phyloP scores from a whole-genome alignment of 768 basidiomycete genomes.

The Gloeostereum incarnatum region DNA sequence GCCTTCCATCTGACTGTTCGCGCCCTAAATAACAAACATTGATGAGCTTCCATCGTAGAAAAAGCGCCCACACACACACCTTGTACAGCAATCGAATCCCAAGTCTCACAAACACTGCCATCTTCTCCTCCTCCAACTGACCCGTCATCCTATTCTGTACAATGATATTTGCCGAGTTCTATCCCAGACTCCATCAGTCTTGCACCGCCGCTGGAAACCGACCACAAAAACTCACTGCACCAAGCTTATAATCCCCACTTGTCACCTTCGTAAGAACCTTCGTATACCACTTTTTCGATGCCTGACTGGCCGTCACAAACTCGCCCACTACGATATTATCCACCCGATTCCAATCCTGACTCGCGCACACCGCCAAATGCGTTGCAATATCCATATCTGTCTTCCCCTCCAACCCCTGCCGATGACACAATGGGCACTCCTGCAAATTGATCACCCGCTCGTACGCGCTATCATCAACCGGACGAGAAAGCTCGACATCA shows the following conservation, averaged over 20 bases:
- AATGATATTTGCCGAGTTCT: slow-evolving; percentile 97
- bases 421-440: slow-evolving; percentile 90
- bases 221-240: slow-evolving; percentile 53
- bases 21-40: slow-evolving; percentile 38
- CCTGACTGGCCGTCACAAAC: slow-evolving; percentile 90
- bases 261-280: slow-evolving; percentile 83
- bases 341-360: slow-evolving; percentile 83
- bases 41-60: neutral
- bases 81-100: slow-evolving; percentile 92
- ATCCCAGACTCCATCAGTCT: too few species aligned
- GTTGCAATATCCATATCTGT: slow-evolving; percentile 93
- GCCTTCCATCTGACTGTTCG: slow-evolving; percentile 83
- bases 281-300: slow-evolving; percentile 96
- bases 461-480: slow-evolving; percentile 31
- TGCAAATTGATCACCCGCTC: slow-evolving; percentile 94
- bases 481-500: too few species aligned
- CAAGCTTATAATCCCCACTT: slow-evolving; percentile 80
- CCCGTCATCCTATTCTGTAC: slow-evolving; percentile 92
- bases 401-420: slow-evolving; percentile 74
- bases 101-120: slow-evolving; percentile 86
- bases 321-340: slow-evolving; percentile 88
- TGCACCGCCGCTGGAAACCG: too few species aligned
- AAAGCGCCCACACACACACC: slow-evolving; percentile 18
- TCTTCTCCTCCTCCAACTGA: slow-evolving; percentile 94
- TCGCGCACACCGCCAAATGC: slow-evolving; percentile 93